Percentiles rank a stretch among this genome's conserved stretches.
These are phyloP conservation scores for Dovyalis caffra DNA, from an alignment of 345 rosid species.

Conservation along the genomic window DNA sequence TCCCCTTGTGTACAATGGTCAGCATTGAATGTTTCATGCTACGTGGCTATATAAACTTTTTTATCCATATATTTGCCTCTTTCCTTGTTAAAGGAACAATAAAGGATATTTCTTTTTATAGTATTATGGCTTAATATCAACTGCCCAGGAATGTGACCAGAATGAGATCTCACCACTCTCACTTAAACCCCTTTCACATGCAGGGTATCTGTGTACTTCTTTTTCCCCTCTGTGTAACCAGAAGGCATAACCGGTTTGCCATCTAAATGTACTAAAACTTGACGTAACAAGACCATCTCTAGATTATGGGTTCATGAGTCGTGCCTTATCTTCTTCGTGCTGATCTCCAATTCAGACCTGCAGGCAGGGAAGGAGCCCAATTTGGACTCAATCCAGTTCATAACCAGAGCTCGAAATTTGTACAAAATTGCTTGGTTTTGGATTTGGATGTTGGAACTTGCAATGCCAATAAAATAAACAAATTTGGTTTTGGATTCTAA, in stretches of 20 bases:
- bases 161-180: background rate
- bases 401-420: background rate
- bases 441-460: too few species aligned
- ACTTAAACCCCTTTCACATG: conserved; percentile 12
- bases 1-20: background rate
- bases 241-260: background rate
- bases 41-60: background rate
- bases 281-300: too few species aligned
- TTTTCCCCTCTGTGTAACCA: conserved; percentile 8
- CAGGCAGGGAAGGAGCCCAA: background rate
- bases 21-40: background rate
- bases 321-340: background rate
- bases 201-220: conserved; percentile 8
- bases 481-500: too few species aligned
- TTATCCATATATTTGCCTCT: background rate
- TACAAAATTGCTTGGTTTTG: background rate
- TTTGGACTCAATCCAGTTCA: background rate
- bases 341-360: background rate
- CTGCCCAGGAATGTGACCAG: conserved; percentile 16
- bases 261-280: too few species aligned
- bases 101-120: conserved; percentile 24
- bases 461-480: too few species aligned
- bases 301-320: background rate
- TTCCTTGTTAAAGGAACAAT: conserved; percentile 20
- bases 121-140: conserved; percentile 13